Base-by-base conservation (phyloP, 2,329 filamentous ascomycete genomes). In the Teratosphaeria viscida region DNA sequence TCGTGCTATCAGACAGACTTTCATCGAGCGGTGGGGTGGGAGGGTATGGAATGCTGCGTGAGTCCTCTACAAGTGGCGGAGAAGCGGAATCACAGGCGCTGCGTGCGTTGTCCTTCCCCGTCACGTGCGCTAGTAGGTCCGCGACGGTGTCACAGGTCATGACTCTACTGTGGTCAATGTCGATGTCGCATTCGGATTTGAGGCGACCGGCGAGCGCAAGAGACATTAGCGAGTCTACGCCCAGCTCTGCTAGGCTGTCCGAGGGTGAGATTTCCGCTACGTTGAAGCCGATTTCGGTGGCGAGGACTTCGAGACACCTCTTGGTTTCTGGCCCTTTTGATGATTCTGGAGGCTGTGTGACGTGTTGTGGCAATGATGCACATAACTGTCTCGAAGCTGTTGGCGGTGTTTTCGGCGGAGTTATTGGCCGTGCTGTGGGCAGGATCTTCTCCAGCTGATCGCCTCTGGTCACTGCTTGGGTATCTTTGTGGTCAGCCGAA, bases 201-300 rank as follows among this genome's bases (percentile, higher is more conserved):
- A 71, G 62, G 14, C 66, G 60, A 27, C 60, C 59, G 0, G 56
- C 55, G 39, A 72, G 66, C 27, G 61, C 63, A 16, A 72, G 57
- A 5, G 61, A 63, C 59, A 72, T 60, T 34, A 72, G 57, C 27
- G 63, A 66, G 56, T 72, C 71, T 32, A 72, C 60, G 23, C 56
- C 61, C 37, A 56, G 19, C 26, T 60, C 57, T 19, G 29, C 58
- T 35, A 61, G 58, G 29, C 16, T 14, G 6, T 32, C 34, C 12
- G 52, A 11, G 10, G 52, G 5, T 12, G 23, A 26, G 27, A 53
- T 26, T 11, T 53, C 52, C n/a, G 52, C 5, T 12, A 8, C 52
- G 52, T 3, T n/a, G 3, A 53, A 5, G 10, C 52, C 52, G 12
- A 32, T 32, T 19, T 53, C 52, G 23, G 23, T 12, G 4, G 27